These are phyloP conservation scores for Aureobasidium pullulans DNA, from an alignment of 2,329 filamentous ascomycete genomes.

Conservation along the genomic window DNA sequence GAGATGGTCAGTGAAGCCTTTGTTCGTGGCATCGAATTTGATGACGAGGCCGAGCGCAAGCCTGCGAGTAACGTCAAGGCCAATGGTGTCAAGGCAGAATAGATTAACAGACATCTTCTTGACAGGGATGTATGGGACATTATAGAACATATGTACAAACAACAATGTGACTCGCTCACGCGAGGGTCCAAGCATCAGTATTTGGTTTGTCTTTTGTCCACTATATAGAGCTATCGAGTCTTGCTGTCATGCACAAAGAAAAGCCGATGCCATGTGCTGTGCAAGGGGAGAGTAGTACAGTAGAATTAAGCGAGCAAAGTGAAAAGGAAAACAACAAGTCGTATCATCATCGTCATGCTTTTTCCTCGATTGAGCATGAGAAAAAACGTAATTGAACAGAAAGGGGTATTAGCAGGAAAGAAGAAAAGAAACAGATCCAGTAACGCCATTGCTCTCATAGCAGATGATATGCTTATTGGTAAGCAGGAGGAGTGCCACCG, in stretches of 20 bases:
- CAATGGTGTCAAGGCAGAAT: constrained; percentile 7
- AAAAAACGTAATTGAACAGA: neutral
- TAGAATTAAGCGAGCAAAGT: neutral
- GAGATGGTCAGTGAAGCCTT: constrained; percentile 81
- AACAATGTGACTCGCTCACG: neutral
- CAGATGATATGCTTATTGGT: constrained; percentile 11
- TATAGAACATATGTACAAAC: neutral
- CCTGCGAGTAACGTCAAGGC: neutral
- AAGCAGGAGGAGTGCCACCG: constrained; percentile 18
- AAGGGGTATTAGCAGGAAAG: constrained; percentile 9
- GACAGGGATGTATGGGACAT: neutral
- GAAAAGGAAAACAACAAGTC: neutral
- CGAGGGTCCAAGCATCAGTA: neutral
- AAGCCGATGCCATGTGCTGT: neutral
- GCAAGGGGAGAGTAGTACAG: neutral
- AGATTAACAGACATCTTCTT: neutral
- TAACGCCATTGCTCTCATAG: neutral
- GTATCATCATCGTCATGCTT: neutral
- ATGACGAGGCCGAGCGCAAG: constrained; percentile 22
- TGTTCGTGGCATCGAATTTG: constrained; percentile 69
- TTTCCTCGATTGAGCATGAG: neutral
- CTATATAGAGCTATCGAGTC: neutral
- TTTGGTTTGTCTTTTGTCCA: neutral
- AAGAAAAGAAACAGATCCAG: neutral
- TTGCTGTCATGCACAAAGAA: neutral